Conservation (phyloP, 345 rosid species). For the Lagerstroemia speciosa region DNA sequence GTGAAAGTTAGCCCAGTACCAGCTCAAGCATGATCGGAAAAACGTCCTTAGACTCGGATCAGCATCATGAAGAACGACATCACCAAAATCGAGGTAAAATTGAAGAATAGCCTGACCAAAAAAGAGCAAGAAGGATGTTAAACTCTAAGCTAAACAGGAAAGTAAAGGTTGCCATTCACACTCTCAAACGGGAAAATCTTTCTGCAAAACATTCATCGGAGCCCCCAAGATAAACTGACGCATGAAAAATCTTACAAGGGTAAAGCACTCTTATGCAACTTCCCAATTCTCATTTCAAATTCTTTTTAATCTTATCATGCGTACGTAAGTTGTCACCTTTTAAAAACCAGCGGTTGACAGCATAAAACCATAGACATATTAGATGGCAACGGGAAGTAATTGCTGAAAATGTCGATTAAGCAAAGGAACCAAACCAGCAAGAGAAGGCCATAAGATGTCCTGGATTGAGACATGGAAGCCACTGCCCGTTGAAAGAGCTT, state of each 20-base stretch:
- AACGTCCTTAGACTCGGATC: constrained; percentile 70
- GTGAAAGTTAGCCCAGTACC: constrained; percentile 28
- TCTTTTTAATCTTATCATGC: background rate
- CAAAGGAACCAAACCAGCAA: constrained; percentile 41
- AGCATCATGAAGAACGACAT: constrained; percentile 81
- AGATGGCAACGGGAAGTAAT: background rate
- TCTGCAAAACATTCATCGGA: background rate
- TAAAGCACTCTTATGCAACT: too few species aligned
- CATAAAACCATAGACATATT: background rate
- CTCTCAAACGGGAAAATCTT: background rate
- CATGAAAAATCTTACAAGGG: background rate
- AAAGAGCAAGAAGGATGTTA: background rate
- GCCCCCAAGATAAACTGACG: background rate
- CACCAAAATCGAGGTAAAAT: constrained; percentile 83
- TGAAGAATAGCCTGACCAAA: constrained; percentile 63
- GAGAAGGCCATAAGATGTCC: constrained; percentile 60
- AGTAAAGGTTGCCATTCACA: background rate
- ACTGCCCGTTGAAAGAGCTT: constrained; percentile 88
- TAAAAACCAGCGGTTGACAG: background rate
- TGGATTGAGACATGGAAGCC: constrained; percentile 64
- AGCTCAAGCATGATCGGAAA: constrained; percentile 82
- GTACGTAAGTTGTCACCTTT: background rate
- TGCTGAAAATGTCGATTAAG: background rate
- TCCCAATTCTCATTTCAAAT: background rate
- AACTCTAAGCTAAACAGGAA: background rate